A percentile compares a stretch with the other conserved stretches of the same genome.
Conservation (phyloP, 1,284 basidiomycete species). For the Trichosporon ovoides region DNA sequence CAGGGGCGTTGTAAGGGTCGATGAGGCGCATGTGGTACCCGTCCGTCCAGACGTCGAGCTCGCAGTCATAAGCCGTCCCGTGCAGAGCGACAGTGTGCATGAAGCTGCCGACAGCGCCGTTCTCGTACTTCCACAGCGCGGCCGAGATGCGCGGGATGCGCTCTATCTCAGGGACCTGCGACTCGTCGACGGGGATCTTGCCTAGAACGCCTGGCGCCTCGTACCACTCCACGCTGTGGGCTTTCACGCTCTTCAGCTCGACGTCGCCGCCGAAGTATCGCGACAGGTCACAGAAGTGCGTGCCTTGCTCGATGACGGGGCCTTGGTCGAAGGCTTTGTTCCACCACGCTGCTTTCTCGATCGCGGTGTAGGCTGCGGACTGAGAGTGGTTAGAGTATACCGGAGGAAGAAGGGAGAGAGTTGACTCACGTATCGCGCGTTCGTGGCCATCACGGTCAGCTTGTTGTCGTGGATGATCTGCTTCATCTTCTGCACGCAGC, state of each 20-base stretch:
- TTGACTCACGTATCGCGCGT: constrained; percentile 70
- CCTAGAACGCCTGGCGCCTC: constrained; percentile 81
- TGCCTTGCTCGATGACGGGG: constrained; percentile 94
- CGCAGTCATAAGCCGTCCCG: constrained; percentile 84
- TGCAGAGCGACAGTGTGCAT: constrained; percentile 83
- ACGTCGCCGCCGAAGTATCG: constrained; percentile 98
- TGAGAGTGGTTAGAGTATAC: not conserved
- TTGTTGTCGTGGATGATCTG: constrained; percentile 90
- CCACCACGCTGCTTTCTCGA: constrained; percentile 95
- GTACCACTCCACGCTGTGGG: constrained; percentile 85
- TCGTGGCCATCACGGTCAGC: constrained; percentile 91
- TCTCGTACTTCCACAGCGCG: constrained; percentile 69
- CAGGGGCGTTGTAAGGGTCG: constrained; percentile 68
- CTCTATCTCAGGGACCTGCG: constrained; percentile 44
- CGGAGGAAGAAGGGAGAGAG: too few relatives aligned
- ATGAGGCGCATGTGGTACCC: constrained; percentile 62
- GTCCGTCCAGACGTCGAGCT: constrained; percentile 85
- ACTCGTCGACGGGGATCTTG: constrained; percentile 58
- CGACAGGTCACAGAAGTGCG: constrained; percentile 65
- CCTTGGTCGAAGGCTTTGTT: constrained; percentile 76
- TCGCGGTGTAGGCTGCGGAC: constrained; percentile 76
- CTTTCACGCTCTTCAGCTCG: constrained; percentile 60
- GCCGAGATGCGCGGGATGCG: constrained; percentile 48
- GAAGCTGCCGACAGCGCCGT: constrained; percentile 85
- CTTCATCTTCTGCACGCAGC: constrained; percentile 98